Base-by-base conservation (phyloP, 176 grass and related monocot genomes). In the Poa pratensis region DNA sequence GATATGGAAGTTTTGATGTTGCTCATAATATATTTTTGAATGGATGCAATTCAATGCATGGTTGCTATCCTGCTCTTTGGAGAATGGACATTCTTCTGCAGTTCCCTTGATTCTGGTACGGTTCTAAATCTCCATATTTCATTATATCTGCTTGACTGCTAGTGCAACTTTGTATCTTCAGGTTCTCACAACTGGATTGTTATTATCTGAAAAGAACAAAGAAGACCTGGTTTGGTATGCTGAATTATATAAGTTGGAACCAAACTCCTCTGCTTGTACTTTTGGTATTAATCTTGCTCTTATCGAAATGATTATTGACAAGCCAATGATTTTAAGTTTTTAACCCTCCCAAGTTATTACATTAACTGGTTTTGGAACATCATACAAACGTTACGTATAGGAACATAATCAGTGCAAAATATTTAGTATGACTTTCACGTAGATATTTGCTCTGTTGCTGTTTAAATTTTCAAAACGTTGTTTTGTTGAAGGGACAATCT, bases 241-340 rank as follows among this genome's bases (percentile, higher is more conserved):
- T 71, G 32, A 78, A 46, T 69, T 61, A 27, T 24, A 82, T 78
- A 62, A 62, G 79, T 71, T 86, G 28, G 52, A 73, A 71, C 49
- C 13, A 16, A 71, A 65, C 52, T 64, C 50, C 7, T 62, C 37
- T 46, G 15, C 43, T 78, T 79, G 88, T 90, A 81, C 26, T 43
- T 80, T 12, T 79, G 19, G 66, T 15, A 6, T 49, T 45, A 52
- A 30, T 22, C 61, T 82, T 57, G 14, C 63, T 37, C 42, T 68
- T n/a, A n/a, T n/a, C n/a, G n/a, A n/a, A n/a, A n/a, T n/a, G n/a
- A n/a, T n/a, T n/a, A n/a, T 70, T 67, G 17, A 35, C 14, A 73
- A 35, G 68, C 24, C 17, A 53, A 64, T 79, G 34, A 72, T 69
- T 83, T n/a, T n/a, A n/a, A n/a, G n/a, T n/a, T n/a, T n/a, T n/a